Evolutionary conservation across 306 rosid genomes (phyloP).

Genomic region (Cicer pinnatifidum): DNA sequence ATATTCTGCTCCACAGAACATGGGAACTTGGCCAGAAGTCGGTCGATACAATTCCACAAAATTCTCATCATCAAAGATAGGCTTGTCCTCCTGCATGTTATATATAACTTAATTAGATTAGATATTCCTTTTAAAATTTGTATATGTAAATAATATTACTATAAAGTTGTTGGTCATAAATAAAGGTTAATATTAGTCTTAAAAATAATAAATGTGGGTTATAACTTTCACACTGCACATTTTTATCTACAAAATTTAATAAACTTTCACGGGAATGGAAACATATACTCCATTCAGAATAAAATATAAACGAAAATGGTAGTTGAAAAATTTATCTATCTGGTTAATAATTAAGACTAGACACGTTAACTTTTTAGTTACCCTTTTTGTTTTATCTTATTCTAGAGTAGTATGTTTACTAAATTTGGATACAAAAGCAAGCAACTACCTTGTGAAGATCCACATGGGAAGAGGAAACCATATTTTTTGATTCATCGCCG

Average conservation of each 20-base stretch:
- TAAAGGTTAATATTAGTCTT: constrained; percentile 5
- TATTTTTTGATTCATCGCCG: constrained; percentile 48
- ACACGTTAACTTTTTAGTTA: too few species aligned
- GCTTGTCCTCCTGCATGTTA: constrained; percentile 60
- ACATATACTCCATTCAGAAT: not conserved
- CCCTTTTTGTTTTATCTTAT: too few species aligned
- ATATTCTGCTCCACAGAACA: constrained; percentile 55
- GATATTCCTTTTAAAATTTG: constrained; percentile 34
- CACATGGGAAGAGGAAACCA: constrained; percentile 28
- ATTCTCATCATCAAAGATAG: constrained; percentile 46
- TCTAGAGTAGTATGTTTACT: not conserved
- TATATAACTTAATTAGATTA: constrained; percentile 47
- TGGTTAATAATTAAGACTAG: too few species aligned
- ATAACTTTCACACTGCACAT: constrained; percentile 1
- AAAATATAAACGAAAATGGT: too few species aligned
- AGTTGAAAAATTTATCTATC: too few species aligned
- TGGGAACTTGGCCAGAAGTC: constrained; percentile 39
- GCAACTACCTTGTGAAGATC: constrained; percentile 55
- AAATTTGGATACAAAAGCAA: constrained; percentile 14
- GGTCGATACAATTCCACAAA: constrained; percentile 44
- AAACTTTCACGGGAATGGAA: not conserved
- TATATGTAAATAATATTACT: constrained; percentile 12
- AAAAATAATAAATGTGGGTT: not conserved
- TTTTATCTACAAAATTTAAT: not conserved
- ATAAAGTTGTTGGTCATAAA: constrained; percentile 6